Evolutionary conservation across 306 rosid species (phyloP).

Genomic region (Alnus rubra): DNA sequence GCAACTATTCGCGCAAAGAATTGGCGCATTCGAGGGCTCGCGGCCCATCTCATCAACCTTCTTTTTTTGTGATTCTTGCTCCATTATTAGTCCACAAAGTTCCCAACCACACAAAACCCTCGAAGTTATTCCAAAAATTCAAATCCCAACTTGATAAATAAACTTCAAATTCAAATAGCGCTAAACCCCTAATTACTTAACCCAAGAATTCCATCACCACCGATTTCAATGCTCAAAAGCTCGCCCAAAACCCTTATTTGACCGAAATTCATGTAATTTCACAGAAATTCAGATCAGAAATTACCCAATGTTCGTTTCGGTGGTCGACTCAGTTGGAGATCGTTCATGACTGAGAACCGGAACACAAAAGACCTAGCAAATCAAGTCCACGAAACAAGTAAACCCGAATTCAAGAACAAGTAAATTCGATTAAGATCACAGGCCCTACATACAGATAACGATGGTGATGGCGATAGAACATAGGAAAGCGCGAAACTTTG

Average conservation of each 20-base stretch:
- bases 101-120: not conserved
- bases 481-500: not conserved
- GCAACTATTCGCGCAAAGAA: constrained; percentile 26
- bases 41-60: constrained; percentile 28
- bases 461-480: not conserved
- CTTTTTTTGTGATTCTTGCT: constrained; percentile 32
- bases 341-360: not conserved
- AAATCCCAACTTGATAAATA: not conserved
- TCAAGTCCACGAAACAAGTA: constrained; percentile 2
- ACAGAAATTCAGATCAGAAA: constrained; percentile 19
- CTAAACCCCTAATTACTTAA: not conserved
- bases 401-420: not conserved
- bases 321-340: constrained; percentile 1
- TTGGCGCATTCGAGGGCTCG: constrained; percentile 18
- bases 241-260: not conserved
- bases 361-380: constrained; percentile 5
- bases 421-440: not conserved
- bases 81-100: constrained; percentile 13
- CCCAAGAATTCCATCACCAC: not conserved
- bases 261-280: not conserved
- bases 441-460: not conserved
- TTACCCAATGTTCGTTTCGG: not conserved
- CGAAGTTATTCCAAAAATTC: not conserved
- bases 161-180: not conserved
- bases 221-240: not conserved